These are phyloP conservation scores for Epichloe sibirici DNA, from an alignment of 2,329 filamentous ascomycete genomes.

Conservation along the genomic window DNA sequence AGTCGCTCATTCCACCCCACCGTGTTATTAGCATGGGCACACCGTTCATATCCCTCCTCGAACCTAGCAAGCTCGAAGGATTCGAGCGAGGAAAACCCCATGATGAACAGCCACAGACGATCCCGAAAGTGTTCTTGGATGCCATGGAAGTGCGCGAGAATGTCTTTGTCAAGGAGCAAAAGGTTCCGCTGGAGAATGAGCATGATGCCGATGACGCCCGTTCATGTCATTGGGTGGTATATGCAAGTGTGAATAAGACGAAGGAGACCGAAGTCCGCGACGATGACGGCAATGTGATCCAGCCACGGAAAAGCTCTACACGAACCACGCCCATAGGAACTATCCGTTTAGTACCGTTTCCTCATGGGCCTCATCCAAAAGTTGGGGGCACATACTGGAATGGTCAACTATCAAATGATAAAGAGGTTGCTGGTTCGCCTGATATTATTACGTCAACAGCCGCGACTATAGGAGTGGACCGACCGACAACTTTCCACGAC, in stretches of 20 bases:
- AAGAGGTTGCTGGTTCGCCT: constrained; percentile 5
- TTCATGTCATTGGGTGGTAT: constrained; percentile 81
- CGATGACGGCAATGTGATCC: constrained; percentile 27
- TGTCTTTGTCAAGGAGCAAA: constrained; percentile 51
- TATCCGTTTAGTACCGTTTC: constrained; percentile 70
- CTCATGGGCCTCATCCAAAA: constrained; percentile 53
- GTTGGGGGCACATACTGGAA: constrained; percentile 36
- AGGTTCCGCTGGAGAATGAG: constrained; percentile 52
- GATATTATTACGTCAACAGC: constrained; percentile 1
- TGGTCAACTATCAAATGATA: constrained; percentile 23
- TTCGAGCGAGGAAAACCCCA: constrained; percentile 30
- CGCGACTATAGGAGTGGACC: constrained; percentile 23
- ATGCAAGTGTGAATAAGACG: constrained; percentile 47
- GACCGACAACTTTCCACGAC: constrained; percentile 41
- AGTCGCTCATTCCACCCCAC: background rate
- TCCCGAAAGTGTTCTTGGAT: constrained; percentile 47
- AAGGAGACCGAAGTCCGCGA: constrained; percentile 31
- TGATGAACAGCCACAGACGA: constrained; percentile 30
- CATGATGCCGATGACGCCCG: constrained; percentile 69
- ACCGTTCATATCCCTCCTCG: constrained; percentile 35
- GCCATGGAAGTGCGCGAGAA: constrained; percentile 49
- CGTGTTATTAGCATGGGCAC: constrained; percentile 29
- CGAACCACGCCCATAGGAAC: constrained; percentile 50
- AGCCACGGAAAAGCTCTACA: constrained; percentile 32
- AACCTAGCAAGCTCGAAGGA: constrained; percentile 35